Base-by-base conservation (phyloP, 257 asterid genomes). In the Forsythia viridissima region DNA sequence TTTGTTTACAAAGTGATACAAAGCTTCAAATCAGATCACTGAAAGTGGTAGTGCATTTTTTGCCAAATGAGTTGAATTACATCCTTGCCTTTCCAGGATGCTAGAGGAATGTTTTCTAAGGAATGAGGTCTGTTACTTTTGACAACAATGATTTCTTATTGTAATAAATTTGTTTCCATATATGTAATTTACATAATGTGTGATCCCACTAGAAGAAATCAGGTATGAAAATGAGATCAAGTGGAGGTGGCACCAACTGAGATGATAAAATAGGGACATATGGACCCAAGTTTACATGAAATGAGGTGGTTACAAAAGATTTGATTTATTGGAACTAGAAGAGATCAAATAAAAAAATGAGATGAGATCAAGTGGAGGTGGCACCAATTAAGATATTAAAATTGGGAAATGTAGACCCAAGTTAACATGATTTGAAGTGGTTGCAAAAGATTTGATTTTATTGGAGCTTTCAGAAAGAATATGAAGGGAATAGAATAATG, bases 11-110 rank as follows among this genome's bases (percentile, higher is more conserved):
- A 30, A 38, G n/a, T 21, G 36, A 76, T 16, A 57, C 44, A n/a
- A 37, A 40, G 51, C 71, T 70, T 78, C 34, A 18, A 75, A 46
- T 48, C 37, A 69, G 71, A 76, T 65, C 30, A 66, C 71, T 37
- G 10, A n/a, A 36, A 15, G 37, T 39, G 37, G 12, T 20, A 12
- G 11, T 71, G 11, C 40, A 77, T 51, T 38, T 15, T 13, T 34
- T 36, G 74, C 44, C 39, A 63, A 44, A 73, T 48, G 48, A 73
- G 71, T 73, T 38, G n/a, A 51, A 36, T 34, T 36, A 30, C 15
- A 11, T 30, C 11, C 57, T 55, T 55, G 65, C 11, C 24, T 55
- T 55, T 55, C 30, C 4, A 8, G 30, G 65, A n/a, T 55, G 20
- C 65, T 55, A 16, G 16, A 55, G 65, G 24, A n/a, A 18, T 55